Evolutionary conservation across 768 basidiomycete genomes (phyloP), one percentile per base, ranked within the genome.

Genomic region (Cystoderma amianthinum): DNA sequence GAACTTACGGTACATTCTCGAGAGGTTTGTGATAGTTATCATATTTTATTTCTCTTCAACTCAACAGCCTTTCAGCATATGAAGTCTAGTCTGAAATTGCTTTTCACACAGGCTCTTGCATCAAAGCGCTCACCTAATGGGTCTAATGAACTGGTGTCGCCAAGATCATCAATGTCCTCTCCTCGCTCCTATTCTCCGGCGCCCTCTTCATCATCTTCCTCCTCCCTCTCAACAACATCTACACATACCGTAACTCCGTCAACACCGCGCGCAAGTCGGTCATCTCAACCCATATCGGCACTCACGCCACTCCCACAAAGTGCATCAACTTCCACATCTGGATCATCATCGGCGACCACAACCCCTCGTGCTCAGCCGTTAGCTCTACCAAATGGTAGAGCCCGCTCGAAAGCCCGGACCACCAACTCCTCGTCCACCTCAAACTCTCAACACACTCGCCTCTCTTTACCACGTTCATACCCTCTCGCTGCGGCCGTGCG

Each of bases 231-330:
- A 0, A 85, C 82, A 5, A 69, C 74, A 2, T 87, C 85, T 0
- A 85, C 80, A 18, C 82, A 80, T 47, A 88, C 86, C 3, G 69
- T 79, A 2, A 78, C 83, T 16, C 85, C 84, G 12, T 52, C 62
- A 2, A 67, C 70, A 28, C 68, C 63, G 11, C 62, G 65, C 1
- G 50, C 51, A 3, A 53, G 55, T 12, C 52, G 51, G 18, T 38
- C 49, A 2, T 24, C 58, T 55, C 16, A 50, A 43, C 23, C 59
- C 44, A 41, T 48, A 44, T 45, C 54, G 48, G 44, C 54, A 23
- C 39, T 61, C 32, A 53, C 59, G 10, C 44, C 53, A 9, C 39
- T 59, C 5, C 41, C 56, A 16, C 51, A 59, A 43, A 7, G 7
- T 16, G 43, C 62, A 33, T 59, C 65, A n/a, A 68, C 68, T 22